Conservation (phyloP, 768 basidiomycete genomes). For the Trametes villosa region DNA sequence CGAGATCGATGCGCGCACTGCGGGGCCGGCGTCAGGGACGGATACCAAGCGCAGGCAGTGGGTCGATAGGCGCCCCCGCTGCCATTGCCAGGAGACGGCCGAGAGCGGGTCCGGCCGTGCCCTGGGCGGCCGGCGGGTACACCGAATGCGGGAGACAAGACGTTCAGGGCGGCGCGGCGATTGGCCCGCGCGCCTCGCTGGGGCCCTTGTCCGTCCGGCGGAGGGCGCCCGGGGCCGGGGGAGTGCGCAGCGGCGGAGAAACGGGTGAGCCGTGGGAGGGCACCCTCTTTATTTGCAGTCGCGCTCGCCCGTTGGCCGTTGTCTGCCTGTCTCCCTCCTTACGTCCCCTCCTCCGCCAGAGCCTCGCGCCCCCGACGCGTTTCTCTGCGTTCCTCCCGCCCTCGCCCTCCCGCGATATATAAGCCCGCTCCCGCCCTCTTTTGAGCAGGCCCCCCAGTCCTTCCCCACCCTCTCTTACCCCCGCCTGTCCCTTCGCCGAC, state of each 20-base stretch:
- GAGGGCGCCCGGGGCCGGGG: constrained; percentile 7
- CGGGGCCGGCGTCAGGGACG: too few relatives aligned
- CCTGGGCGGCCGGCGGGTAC: constrained; percentile 7
- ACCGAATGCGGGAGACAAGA: not conserved
- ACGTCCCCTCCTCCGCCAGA: constrained; percentile 17
- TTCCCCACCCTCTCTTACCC: constrained; percentile 19
- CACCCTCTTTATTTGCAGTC: constrained; percentile 8
- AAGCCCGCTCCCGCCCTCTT: constrained; percentile 22
- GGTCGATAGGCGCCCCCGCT: not conserved
- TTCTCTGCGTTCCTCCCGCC: constrained; percentile 9
- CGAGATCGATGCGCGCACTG: too few relatives aligned
- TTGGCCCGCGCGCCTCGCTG: too few relatives aligned
- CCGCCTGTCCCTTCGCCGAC: constrained; percentile 28
- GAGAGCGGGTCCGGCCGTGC: not conserved
- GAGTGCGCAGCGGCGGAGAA: not conserved
- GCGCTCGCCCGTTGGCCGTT: not conserved
- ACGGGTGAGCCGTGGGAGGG: constrained; percentile 5
- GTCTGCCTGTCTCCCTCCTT: constrained; percentile 5
- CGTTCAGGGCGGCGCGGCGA: constrained; percentile 11
- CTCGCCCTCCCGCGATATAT: constrained; percentile 8
- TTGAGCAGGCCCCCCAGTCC: constrained; percentile 20
- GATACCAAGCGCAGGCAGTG: too few relatives aligned
- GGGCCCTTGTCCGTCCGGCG: constrained; percentile 1
- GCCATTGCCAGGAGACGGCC: not conserved
- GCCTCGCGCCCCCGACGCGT: constrained; percentile 18